phyloP scores from a whole-genome alignment of 768 basidiomycete genomes.

The Suillus fuscotomentosus region DNA sequence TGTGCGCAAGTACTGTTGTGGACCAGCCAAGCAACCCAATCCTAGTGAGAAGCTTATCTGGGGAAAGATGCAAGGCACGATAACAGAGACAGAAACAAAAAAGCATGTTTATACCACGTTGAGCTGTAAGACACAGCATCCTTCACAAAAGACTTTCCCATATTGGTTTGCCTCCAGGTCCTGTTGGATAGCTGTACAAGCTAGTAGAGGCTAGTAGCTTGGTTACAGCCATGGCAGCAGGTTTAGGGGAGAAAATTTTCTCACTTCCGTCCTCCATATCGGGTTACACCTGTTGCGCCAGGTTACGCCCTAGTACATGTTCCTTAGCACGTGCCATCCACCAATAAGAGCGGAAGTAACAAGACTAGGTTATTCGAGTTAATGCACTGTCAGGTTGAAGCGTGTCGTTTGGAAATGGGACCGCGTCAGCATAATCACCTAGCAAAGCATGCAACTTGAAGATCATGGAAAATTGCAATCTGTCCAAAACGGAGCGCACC shows the following conservation, averaged over 20 bases:
- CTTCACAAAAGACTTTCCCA: not conserved
- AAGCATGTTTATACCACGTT: not conserved
- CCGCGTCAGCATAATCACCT: not conserved
- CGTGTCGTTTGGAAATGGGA: not conserved
- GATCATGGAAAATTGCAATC: not conserved
- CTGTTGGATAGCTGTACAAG: not conserved
- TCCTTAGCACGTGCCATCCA: slow-evolving; percentile 8
- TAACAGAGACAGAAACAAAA: not conserved
- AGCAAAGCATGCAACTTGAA: not conserved
- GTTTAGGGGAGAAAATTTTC: slow-evolving; percentile 14
- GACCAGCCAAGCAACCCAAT: not conserved
- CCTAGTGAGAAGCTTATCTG: not conserved
- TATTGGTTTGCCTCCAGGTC: not conserved
- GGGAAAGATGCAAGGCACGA: not conserved
- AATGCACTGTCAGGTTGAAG: not conserved
- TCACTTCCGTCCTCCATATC: slow-evolving; percentile 55
- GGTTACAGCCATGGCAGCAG: not conserved
- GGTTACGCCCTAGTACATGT: slow-evolving; percentile 11
- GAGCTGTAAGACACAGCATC: not conserved
- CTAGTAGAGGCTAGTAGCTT: not conserved
- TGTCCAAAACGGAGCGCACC: not conserved
- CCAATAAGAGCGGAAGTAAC: slow-evolving; percentile 37
- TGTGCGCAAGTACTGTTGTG: not conserved
- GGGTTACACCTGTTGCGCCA: slow-evolving; percentile 28
- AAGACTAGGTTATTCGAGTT: not conserved